A percentile compares a stretch with the other conserved stretches of the same genome.
phyloP scores from a whole-genome alignment of 164 flowering plant species.

The Berberis vulgaris region DNA sequence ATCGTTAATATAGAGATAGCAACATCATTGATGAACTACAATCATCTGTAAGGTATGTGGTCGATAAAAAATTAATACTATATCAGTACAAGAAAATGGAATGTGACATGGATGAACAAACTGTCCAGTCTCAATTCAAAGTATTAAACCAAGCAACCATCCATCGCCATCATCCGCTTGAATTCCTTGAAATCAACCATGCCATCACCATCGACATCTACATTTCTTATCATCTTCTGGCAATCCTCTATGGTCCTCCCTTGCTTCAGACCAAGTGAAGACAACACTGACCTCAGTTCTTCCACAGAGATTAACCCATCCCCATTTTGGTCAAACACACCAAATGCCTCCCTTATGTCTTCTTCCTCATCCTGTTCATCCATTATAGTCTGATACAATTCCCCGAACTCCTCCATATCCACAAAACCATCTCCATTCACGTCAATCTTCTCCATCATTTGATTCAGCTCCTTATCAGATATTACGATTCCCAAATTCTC shows the following conservation, averaged over 20 bases:
- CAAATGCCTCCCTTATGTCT: slow-evolving; percentile 66
- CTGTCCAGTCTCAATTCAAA: no score
- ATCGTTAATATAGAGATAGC: no score
- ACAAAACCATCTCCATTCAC: slow-evolving; percentile 60
- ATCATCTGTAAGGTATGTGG: no score
- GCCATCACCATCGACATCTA: slow-evolving; percentile 70
- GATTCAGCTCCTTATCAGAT: slow-evolving; percentile 40
- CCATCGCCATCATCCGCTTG: slow-evolving; percentile 65
- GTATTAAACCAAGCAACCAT: slow-evolving; percentile 47
- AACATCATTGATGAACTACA: no score
- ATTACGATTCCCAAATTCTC: slow-evolving; percentile 52
- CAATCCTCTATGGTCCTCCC: slow-evolving; percentile 59
- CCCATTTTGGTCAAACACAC: slow-evolving; percentile 64
- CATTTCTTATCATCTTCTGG: slow-evolving; percentile 56
- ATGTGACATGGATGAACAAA: no score
- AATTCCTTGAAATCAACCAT: slow-evolving; percentile 57
- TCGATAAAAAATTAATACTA: no score
- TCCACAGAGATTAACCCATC: slow-evolving; percentile 68
- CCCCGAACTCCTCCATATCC: slow-evolving; percentile 55
- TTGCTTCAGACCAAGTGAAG: slow-evolving; percentile 51
- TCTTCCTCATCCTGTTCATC: slow-evolving; percentile 49
- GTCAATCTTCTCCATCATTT: slow-evolving; percentile 56
- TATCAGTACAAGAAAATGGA: no score
- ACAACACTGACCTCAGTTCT: slow-evolving; percentile 47
- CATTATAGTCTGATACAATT: slow-evolving; percentile 43